These are phyloP conservation scores for Yarrowia divulgata DNA, from an alignment of 805 yeast genomes.

Conservation along the genomic window DNA sequence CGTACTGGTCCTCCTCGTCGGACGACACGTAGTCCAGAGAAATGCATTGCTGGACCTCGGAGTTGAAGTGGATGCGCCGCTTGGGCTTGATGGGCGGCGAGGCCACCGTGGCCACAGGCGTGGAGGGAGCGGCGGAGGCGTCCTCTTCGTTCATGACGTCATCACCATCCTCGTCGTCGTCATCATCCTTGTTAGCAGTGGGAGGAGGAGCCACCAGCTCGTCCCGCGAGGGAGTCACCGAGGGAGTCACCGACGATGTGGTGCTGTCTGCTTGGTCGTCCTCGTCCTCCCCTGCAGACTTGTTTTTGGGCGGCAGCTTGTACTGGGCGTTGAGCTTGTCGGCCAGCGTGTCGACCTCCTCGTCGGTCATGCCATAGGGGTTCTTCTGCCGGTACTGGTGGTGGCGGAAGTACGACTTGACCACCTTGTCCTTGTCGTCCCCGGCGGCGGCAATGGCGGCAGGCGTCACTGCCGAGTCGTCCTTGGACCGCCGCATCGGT, in stretches of 20 bases:
- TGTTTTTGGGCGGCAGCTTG: constrained; percentile 31
- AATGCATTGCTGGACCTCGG: constrained; percentile 92
- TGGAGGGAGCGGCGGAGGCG: not conserved
- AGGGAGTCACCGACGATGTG: constrained; percentile 12
- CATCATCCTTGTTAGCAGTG: constrained; percentile 20
- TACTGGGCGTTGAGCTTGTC: constrained; percentile 38
- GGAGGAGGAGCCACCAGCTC: constrained; percentile 14
- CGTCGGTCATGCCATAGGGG: constrained; percentile 45
- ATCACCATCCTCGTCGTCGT: constrained; percentile 2
- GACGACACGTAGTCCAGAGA: constrained; percentile 60
- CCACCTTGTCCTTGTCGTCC: constrained; percentile 40
- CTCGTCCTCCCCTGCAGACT: constrained; percentile 1
- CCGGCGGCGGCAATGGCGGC: constrained; percentile 40
- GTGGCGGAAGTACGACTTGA: constrained; percentile 50
- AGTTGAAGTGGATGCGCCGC: constrained; percentile 90
- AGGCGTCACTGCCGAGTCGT: constrained; percentile 30
- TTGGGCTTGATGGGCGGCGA: constrained; percentile 48
- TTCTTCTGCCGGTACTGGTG: constrained; percentile 52
- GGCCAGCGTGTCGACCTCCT: constrained; percentile 42
- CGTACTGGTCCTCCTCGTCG: constrained; percentile 42
- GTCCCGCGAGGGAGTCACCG: constrained; percentile 21
- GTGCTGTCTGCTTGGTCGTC: not conserved
- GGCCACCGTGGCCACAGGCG: constrained; percentile 8
- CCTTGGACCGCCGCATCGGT: constrained; percentile 39
- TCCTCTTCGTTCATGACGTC: not conserved